These are phyloP conservation scores for Septoria petroselini DNA, from an alignment of 2,329 filamentous ascomycete genomes.

Conservation along the genomic window DNA sequence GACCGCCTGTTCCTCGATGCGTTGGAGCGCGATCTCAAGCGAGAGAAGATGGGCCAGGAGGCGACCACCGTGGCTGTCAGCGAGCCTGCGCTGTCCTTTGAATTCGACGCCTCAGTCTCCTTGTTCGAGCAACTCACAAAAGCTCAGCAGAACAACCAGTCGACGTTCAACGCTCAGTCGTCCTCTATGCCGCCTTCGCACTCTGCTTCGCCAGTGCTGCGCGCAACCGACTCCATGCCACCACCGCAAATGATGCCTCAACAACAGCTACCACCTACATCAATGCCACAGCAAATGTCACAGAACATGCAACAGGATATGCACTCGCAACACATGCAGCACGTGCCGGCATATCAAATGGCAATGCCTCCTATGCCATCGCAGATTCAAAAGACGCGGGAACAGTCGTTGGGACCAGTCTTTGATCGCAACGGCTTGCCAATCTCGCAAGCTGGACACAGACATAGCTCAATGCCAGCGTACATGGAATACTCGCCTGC, in stretches of 20 bases:
- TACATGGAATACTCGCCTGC: slow-evolving; percentile 98
- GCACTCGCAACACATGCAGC: slow-evolving; percentile 57
- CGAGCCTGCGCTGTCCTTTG: slow-evolving; percentile 95
- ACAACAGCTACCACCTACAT: slow-evolving; percentile 30
- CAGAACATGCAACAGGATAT: slow-evolving; percentile 47
- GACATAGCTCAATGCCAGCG: slow-evolving; percentile 96
- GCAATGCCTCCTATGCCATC: slow-evolving; percentile 70
- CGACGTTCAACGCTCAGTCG: slow-evolving; percentile 63
- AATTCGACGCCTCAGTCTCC: slow-evolving; percentile 98
- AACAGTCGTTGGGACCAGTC: slow-evolving; percentile 71
- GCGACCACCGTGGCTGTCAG: slow-evolving; percentile 94
- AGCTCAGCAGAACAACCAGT: slow-evolving; percentile 97
- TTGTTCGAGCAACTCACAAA: slow-evolving; percentile 99
- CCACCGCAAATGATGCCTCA: slow-evolving; percentile 75
- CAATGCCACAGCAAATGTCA: slow-evolving; percentile 32
- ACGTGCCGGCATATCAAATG: slow-evolving; percentile 71
- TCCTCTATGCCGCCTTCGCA: slow-evolving; percentile 62
- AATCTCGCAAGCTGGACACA: slow-evolving; percentile 77
- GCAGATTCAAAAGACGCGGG: slow-evolving; percentile 73
- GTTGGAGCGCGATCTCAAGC: slow-evolving; percentile 92
- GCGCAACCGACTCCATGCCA: slow-evolving; percentile 90
- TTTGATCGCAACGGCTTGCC: slow-evolving; percentile 92
- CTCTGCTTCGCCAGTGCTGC: slow-evolving; percentile 82
- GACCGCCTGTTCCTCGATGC: slow-evolving; percentile 97
- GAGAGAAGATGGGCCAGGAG: slow-evolving; percentile 99